Percentiles rank a stretch among this genome's conserved stretches.
Evolutionary conservation across 148 eudicot species (phyloP).

Genomic region (Vaccinium myrtillus): DNA sequence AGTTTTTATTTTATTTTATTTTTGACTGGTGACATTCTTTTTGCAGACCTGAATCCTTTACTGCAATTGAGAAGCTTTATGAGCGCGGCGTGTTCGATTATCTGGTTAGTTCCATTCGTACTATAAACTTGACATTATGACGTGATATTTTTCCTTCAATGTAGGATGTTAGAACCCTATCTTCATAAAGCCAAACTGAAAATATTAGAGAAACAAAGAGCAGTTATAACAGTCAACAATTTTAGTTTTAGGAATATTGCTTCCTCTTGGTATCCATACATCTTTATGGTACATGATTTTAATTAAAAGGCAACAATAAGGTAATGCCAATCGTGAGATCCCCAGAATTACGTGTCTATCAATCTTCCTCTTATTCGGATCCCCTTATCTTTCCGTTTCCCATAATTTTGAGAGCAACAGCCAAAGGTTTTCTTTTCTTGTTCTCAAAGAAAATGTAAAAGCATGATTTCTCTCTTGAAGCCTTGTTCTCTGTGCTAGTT

Average conservation of each 20-base stretch:
- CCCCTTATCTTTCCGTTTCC: background rate
- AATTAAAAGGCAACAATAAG: background rate
- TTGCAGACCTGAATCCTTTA: background rate
- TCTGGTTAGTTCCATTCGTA: conserved; percentile 4
- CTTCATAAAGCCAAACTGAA: background rate
- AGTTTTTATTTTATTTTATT: background rate
- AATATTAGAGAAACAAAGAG: background rate
- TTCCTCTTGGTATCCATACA: background rate
- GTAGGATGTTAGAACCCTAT: background rate
- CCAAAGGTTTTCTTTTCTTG: background rate
- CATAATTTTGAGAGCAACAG: background rate
- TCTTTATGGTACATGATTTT: background rate
- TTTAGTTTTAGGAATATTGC: background rate
- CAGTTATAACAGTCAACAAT: background rate
- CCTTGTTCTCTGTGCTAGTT: background rate
- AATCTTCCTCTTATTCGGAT: background rate
- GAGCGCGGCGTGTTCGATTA: conserved; percentile 6
- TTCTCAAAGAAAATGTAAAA: background rate
- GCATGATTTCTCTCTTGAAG: background rate
- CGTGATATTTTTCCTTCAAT: background rate
- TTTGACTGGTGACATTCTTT: background rate
- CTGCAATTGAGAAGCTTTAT: conserved; percentile 12
- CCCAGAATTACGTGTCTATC: background rate
- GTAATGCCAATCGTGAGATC: background rate
- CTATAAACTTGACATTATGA: background rate